Evolutionary conservation across 768 basidiomycete genomes (phyloP), one percentile per base, ranked within the genome.

Genomic region (Hydnum rufescens): DNA sequence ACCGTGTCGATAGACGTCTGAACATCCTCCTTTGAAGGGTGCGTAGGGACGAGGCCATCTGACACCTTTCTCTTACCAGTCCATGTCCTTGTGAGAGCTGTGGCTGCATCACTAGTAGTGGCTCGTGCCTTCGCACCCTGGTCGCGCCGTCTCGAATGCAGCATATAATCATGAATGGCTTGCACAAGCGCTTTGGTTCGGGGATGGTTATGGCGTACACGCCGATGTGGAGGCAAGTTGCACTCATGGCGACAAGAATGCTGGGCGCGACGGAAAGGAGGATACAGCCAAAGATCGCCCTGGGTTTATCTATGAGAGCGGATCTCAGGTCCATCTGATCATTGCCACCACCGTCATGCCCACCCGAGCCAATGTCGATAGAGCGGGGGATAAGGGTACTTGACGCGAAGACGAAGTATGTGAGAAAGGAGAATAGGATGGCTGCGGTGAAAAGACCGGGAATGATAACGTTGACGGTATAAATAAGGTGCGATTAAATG

Each of bases 401-500:
- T 22, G 36, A 22, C 13, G 36, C 22, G n/a, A n/a, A n/a, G n/a
- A n/a, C n/a, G n/a, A n/a, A n/a, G 32, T 25, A 4, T 46, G n/a
- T 26, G 32, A 19, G 26, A 31, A 52, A 43, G 32, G 32, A 51
- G 31, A 54, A 57, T 30, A 75, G 60, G 2, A 66, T 69, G 29
- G 80, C 70, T n/a, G 70, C 55, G 53, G 77, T 77, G 61, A 79
- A 83, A 28, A 92, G 61, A 59, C 87, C 83, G 0, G 89, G 87
- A 8, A 92, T 67, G 48, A 85, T 80, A 16, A 82, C 76, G 65
- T 88, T 88, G 0, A 80, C 82, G 0, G 82, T 84, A 64, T 82
- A 90, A 0, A 76, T 75, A 5, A 84, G 48, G 82, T 80, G 44
- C 93, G 71, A 3, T 68, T 61, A 62, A 95, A 89, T 0, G 87